A percentile compares a stretch with the other conserved stretches of the same genome.
These are phyloP conservation scores for Elaeis guineensis DNA, from an alignment of 176 grass and related monocot genomes.

Conservation along the genomic window DNA sequence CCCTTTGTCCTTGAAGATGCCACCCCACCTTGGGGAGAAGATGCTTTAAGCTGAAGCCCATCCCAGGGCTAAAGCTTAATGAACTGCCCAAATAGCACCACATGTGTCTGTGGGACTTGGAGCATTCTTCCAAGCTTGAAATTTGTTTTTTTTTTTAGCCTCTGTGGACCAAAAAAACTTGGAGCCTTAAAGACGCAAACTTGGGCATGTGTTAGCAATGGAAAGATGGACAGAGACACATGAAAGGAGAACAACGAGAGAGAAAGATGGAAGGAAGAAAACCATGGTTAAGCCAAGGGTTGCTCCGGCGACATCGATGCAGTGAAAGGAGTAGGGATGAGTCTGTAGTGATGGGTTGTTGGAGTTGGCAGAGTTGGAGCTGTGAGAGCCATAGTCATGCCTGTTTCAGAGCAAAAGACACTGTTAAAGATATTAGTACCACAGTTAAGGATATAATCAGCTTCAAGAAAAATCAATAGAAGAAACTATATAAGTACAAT, in stretches of 20 bases:
- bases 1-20: too few relatives aligned
- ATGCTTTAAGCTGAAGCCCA: slow-evolving; percentile 68
- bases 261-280: slow-evolving; percentile 22
- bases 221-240: neutral
- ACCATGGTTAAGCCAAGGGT: slow-evolving; percentile 99
- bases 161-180: slow-evolving; percentile 41
- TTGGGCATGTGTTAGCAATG: slow-evolving; percentile 13
- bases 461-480: slow-evolving; percentile 5
- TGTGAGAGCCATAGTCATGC: slow-evolving; percentile 89
- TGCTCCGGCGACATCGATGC: slow-evolving; percentile 67
- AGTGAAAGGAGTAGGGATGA: slow-evolving; percentile 66
- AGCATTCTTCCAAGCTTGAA: slow-evolving; percentile 16
- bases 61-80: slow-evolving; percentile 58
- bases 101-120: slow-evolving; percentile 39
- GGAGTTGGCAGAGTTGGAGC: slow-evolving; percentile 60
- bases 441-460: slow-evolving; percentile 20
- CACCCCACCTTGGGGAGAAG: slow-evolving; percentile 52
- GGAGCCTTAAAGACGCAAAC: slow-evolving; percentile 19
- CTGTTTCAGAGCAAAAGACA: slow-evolving; percentile 84
- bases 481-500: too few relatives aligned
- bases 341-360: slow-evolving; percentile 59
- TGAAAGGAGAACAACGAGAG: slow-evolving; percentile 34
- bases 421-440: slow-evolving; percentile 74
- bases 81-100: slow-evolving; percentile 39
- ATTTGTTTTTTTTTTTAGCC: neutral